Base-by-base conservation (phyloP, 2,329 filamentous ascomycete species). In the Xylaria sp. region DNA sequence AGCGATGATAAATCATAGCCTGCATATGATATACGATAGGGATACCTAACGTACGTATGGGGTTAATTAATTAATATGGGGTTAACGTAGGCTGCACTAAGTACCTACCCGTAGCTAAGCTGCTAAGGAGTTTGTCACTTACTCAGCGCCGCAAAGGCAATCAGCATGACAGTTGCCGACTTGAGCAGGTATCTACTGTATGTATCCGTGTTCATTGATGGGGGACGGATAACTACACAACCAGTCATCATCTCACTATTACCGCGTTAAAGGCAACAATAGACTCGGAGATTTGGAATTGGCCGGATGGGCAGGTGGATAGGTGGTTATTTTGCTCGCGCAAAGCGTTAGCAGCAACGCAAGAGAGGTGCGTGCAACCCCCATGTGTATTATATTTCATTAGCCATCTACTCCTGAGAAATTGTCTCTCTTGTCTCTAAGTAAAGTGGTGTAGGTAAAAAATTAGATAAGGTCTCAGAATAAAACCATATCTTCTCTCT, bases 311-410 rank as follows among this genome's bases (percentile, higher is more conserved):
- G 24, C 24, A 4, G 9, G 42, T 48, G 17, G 27, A 5, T 39
- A 51, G 24, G 19, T 36, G 8, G 34, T 3, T 27, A 27, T 8
- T 36, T 8, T 55, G 51, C 51, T 47, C 17, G 39, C 36, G 36
- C 36, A 36, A 55, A 48, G 34, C 50, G 58, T 42, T 45, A 30
- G 59, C 42, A 62, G 36, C 48, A 55, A 45, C 50, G 59, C 59
- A 55, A 17, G 30, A 34, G 19, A 45, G 21, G 42, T 53, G 58
- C 59, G 59, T 54, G 48, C 48, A 14, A 34, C 61, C 42, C 47
- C 47, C 17, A 21, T 57, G 14, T 63, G 30, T 50, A 36, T 30
- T 39, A 24, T 57, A 50, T 55, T 48, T 19, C 51, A 57, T 63
- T 57, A 50, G 19, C 61, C 39, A 36, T 57, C 51, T 56, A 19